Percentiles rank a stretch among this genome's conserved stretches.
Conservation (phyloP, 2,329 filamentous ascomycete species). For the Fusarium euwallaceae region DNA sequence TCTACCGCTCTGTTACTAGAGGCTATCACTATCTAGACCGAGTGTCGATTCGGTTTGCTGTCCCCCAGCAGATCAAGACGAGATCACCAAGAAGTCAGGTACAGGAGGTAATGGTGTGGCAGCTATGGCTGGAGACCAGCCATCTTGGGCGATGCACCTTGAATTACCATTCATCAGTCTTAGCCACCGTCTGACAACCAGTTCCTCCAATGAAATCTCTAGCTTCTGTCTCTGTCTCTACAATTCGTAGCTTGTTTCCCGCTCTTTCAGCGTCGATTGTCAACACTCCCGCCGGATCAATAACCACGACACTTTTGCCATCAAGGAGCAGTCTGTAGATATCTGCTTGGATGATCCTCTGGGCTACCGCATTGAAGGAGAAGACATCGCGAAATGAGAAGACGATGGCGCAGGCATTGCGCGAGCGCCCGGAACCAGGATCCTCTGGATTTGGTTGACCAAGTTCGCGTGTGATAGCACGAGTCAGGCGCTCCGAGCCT, state of each 20-base stretch:
- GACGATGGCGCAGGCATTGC: slow-evolving; percentile 48
- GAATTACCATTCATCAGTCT: slow-evolving; percentile 41
- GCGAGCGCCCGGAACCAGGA: slow-evolving; percentile 44
- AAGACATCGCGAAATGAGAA: slow-evolving; percentile 51
- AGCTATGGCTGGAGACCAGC: background rate
- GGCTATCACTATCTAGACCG: no score
- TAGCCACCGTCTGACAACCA: slow-evolving; percentile 46
- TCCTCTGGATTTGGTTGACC: slow-evolving; percentile 38
- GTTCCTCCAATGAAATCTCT: slow-evolving; percentile 47
- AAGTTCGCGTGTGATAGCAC: slow-evolving; percentile 49
- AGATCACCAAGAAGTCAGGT: no score
- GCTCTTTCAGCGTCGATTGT: slow-evolving; percentile 28
- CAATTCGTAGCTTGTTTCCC: slow-evolving; percentile 33
- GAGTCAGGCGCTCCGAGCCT: slow-evolving; percentile 50
- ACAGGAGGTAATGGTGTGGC: no score
- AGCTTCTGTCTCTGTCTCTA: slow-evolving; percentile 46
- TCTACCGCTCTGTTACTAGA: no score
- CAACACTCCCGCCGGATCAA: slow-evolving; percentile 48
- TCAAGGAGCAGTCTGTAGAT: slow-evolving; percentile 43
- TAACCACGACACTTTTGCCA: slow-evolving; percentile 46
- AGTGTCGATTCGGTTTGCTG: no score
- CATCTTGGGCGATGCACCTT: background rate
- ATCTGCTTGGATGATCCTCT: slow-evolving; percentile 47
- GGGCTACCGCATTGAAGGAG: slow-evolving; percentile 49
- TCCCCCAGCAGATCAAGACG: no score